Base-by-base conservation (phyloP, 2,329 filamentous ascomycete genomes). In the Coniochaeta sp. region DNA sequence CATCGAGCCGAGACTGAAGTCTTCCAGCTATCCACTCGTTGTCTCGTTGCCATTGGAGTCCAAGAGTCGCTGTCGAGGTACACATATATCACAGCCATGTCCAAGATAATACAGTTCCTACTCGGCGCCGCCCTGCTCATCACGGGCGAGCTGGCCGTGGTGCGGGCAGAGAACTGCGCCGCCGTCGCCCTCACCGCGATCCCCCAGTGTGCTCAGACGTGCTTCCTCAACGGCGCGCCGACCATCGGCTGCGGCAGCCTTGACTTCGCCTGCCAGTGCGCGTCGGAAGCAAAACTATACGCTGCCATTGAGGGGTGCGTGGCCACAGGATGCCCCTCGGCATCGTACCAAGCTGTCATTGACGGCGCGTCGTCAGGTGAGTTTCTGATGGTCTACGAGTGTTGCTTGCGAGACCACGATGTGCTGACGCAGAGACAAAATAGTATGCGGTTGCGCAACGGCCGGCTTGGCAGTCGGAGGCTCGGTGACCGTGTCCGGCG, bases 251-350 rank as follows among this genome's bases (percentile, higher is more conserved):
- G 71, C 58, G 62, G 57, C 16, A 67, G 67, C 22, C 63, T 67
- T 19, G 71, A 73, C 61, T 72, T 72, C 58, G 60, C 58, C 52
- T 73, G 71, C 59, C 70, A 72, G 61, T 73, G 71, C 58, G 50
- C 62, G 42, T 64, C 70, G 57, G 64, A 71, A 59, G 68, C 70
- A 1, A 65, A 64, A 10, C 59, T 73, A 17, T 69, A 66, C 55
- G 68, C 69, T 2, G 70, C 68, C 24, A 65, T 72, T n/a, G 70
- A 72, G 63, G 64, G 65, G 4, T 73, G 72, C 56, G 70, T 73
- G 12, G 62, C 62, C 17, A 62, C 62, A 6, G 60, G 64, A 2
- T 73, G 72, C 38, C 58, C 65, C 4, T 52, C 64, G 3, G 57
- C 63, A 3, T 64, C 66, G 16, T 70, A 65, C 32, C 67, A 72